Conservation (phyloP, 192 early-diverging fungal genomes). For the Entomortierella lignicola region DNA sequence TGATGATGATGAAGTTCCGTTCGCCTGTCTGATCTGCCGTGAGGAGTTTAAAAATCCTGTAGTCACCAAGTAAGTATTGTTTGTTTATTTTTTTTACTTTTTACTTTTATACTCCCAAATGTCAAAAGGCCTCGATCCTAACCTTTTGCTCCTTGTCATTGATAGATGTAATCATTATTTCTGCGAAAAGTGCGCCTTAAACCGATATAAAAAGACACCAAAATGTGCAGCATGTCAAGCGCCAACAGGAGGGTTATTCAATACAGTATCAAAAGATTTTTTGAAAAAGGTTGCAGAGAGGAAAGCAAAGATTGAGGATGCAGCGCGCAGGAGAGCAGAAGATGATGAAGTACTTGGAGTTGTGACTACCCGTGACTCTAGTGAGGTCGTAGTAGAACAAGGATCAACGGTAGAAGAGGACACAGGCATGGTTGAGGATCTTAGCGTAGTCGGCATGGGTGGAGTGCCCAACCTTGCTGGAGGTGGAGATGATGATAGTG, state of each 20-base stretch:
- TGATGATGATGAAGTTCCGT: constrained; percentile 86
- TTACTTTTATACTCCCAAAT: too few species aligned
- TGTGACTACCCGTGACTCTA: constrained; percentile 27
- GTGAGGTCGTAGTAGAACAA: background rate
- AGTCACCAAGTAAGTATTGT: constrained; percentile 75
- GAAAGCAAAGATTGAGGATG: constrained; percentile 59
- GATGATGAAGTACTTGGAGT: constrained; percentile 48
- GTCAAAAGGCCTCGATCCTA: constrained; percentile 2
- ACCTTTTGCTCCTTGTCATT: background rate
- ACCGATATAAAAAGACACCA: constrained; percentile 81
- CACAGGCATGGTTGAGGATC: constrained; percentile 49
- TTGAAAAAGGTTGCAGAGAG: constrained; percentile 65
- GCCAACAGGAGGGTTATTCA: constrained; percentile 88
- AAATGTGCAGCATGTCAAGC: constrained; percentile 94
- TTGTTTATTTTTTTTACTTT: too few species aligned
- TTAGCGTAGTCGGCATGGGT: constrained; percentile 47
- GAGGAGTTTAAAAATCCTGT: constrained; percentile 90
- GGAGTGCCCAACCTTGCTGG: constrained; percentile 20
- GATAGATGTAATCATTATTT: constrained; percentile 93
- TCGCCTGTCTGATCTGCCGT: constrained; percentile 95
- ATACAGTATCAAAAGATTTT: constrained; percentile 77
- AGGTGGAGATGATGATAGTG: constrained; percentile 32
- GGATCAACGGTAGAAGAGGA: constrained; percentile 28
- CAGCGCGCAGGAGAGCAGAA: constrained; percentile 42
- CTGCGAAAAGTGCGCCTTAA: constrained; percentile 93